phyloP scores from a whole-genome alignment of 1,284 basidiomycete genomes.

The Cutaneotrichosporon sp. region DNA sequence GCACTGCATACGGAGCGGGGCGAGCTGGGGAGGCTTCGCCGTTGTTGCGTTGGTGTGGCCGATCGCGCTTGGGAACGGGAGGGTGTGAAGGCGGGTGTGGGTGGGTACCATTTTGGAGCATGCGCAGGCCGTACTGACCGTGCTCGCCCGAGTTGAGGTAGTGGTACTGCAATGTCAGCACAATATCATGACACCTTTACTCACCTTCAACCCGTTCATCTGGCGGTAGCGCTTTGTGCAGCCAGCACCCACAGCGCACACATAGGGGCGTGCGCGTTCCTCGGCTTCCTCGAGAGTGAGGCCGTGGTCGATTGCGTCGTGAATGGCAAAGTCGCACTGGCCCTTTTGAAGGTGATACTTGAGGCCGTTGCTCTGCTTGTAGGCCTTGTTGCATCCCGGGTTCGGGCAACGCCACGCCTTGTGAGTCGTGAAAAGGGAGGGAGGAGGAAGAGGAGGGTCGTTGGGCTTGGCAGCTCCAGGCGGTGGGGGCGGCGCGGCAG shows the following conservation, averaged over 20 bases:
- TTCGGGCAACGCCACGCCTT: constrained; percentile 97
- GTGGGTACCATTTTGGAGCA: constrained; percentile 79
- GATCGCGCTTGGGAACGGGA: constrained; percentile 22
- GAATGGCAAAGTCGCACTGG: constrained; percentile 84
- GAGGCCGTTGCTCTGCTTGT: constrained; percentile 94
- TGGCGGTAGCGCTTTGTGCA: constrained; percentile 96
- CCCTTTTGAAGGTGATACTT: constrained; percentile 86
- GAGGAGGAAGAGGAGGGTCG: constrained; percentile 38
- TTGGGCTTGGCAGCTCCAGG: constrained; percentile 12
- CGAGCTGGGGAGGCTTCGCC: neutral
- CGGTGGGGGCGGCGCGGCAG: constrained; percentile 4
- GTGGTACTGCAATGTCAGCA: constrained; percentile 61
- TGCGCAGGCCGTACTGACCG: constrained; percentile 74
- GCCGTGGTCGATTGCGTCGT: constrained; percentile 60
- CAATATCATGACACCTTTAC: constrained; percentile 23
- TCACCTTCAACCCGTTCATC: constrained; percentile 79
- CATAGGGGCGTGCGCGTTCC: constrained; percentile 71
- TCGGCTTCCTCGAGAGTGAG: constrained; percentile 79
- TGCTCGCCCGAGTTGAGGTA: constrained; percentile 96
- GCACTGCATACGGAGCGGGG: constrained; percentile 27
- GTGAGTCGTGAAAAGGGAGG: constrained; percentile 51
- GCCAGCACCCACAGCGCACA: constrained; percentile 75
- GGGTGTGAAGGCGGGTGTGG: constrained; percentile 40
- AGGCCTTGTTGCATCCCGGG: constrained; percentile 94
- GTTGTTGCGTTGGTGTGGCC: constrained; percentile 10